Evolutionary conservation across 768 basidiomycete genomes (phyloP).

Genomic region (Megacollybia marginata): DNA sequence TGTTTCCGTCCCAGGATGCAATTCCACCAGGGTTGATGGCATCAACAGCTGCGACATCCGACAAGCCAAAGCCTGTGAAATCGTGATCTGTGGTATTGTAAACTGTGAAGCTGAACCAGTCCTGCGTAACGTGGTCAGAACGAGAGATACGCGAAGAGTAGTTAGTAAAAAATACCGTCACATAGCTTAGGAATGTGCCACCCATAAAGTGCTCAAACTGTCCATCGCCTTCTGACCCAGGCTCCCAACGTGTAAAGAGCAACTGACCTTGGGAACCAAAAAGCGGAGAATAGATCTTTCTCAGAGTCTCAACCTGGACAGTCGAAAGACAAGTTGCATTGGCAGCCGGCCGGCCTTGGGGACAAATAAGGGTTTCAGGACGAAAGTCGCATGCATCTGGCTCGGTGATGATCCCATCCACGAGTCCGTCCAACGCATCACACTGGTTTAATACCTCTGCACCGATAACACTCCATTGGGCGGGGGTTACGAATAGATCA

Average conservation of each 20-base stretch:
- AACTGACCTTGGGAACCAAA: slow-evolving; percentile 8
- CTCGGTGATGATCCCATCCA: slow-evolving; percentile 17
- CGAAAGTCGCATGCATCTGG: slow-evolving; percentile 16
- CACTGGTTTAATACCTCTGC: slow-evolving; percentile 15
- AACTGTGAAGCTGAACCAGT: too few relatives aligned
- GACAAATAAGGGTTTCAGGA: slow-evolving; percentile 12
- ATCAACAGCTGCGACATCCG: too few relatives aligned
- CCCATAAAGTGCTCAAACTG: neutral
- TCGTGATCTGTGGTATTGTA: too few relatives aligned
- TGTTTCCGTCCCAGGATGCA: too few relatives aligned
- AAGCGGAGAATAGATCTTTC: slow-evolving; percentile 14
- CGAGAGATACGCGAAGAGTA: too few relatives aligned
- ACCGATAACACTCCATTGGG: slow-evolving; percentile 10
- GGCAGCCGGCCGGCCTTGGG: neutral
- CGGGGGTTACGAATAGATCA: slow-evolving; percentile 7
- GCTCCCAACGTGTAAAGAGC: slow-evolving; percentile 10
- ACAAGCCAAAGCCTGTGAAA: too few relatives aligned
- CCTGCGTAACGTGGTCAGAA: too few relatives aligned
- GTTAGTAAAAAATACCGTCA: neutral
- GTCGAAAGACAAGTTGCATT: slow-evolving; percentile 8
- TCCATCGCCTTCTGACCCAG: slow-evolving; percentile 2
- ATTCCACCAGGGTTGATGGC: too few relatives aligned
- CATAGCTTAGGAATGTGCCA: neutral
- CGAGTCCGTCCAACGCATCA: slow-evolving; percentile 14
- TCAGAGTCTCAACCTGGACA: slow-evolving; percentile 13